These are phyloP conservation scores for Citrus trifoliata DNA, from an alignment of 345 rosid genomes.

Conservation along the genomic window DNA sequence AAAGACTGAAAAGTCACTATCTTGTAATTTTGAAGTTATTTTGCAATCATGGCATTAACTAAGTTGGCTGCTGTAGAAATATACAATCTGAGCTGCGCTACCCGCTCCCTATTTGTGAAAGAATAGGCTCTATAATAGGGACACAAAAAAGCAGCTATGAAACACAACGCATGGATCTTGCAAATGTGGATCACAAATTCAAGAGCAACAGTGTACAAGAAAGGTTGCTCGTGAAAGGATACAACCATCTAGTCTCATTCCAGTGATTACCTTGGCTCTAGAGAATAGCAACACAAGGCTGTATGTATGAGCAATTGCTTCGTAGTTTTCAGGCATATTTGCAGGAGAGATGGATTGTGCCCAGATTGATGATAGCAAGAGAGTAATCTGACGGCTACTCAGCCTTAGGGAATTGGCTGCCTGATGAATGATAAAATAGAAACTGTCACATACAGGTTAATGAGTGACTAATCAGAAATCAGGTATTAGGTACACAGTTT, in stretches of 20 bases:
- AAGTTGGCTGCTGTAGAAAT: neutral
- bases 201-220: neutral
- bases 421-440: slow-evolving; percentile 33
- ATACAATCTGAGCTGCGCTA: neutral
- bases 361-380: slow-evolving; percentile 92
- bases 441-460: slow-evolving; percentile 7
- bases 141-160: neutral
- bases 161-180: neutral
- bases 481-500: neutral
- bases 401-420: slow-evolving; percentile 67
- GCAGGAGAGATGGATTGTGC: slow-evolving; percentile 85
- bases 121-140: neutral
- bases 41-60: neutral
- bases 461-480: neutral
- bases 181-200: neutral
- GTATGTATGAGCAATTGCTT: slow-evolving; percentile 92
- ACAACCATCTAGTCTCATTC: slow-evolving; percentile 4
- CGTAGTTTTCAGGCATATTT: slow-evolving; percentile 85
- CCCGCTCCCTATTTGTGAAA: neutral
- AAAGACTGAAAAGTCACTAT: neutral
- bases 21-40: neutral
- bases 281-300: slow-evolving; percentile 88
- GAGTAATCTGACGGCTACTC: slow-evolving; percentile 91
- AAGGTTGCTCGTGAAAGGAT: neutral
- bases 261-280: slow-evolving; percentile 70